phyloP scores from a whole-genome alignment of 129 eudicot genomes.

The Rutidosis leptorrhynchoides region DNA sequence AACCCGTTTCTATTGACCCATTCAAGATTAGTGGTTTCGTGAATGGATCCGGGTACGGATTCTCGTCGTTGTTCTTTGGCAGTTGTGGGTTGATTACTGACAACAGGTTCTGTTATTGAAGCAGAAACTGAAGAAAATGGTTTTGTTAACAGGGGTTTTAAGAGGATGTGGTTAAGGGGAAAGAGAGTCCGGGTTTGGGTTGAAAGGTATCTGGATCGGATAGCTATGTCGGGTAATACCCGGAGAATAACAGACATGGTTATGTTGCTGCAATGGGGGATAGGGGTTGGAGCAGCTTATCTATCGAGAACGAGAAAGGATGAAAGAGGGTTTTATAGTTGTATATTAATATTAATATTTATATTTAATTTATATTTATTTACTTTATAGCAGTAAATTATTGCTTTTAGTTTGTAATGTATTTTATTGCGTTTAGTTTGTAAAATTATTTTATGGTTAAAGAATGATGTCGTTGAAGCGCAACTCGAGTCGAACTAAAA shows the following conservation, averaged over 20 bases:
- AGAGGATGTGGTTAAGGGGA: constrained; percentile 28
- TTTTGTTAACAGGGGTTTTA: constrained; percentile 22
- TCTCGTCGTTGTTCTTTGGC: constrained; percentile 26
- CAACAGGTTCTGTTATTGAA: constrained; percentile 35
- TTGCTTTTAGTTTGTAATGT: too few species aligned
- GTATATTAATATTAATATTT: neutral
- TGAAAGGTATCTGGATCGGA: constrained; percentile 51
- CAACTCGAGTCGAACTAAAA: too few species aligned
- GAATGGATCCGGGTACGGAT: constrained; percentile 26
- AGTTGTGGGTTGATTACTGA: constrained; percentile 14
- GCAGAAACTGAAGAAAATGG: constrained; percentile 37
- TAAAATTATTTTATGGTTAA: too few species aligned
- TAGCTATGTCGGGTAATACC: constrained; percentile 55
- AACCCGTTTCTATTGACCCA: constrained; percentile 66
- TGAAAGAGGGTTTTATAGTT: constrained; percentile 27
- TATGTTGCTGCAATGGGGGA: constrained; percentile 11
- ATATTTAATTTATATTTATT: too few species aligned
- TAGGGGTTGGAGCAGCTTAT: constrained; percentile 26
- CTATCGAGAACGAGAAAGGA: constrained; percentile 22
- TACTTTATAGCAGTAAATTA: too few species aligned
- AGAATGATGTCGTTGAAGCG: too few species aligned
- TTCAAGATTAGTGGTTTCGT: constrained; percentile 39
- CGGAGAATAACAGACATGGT: constrained; percentile 63
- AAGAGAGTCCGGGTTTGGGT: constrained; percentile 36
- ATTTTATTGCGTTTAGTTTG: too few species aligned